Evolutionary conservation across 2,329 filamentous ascomycete genomes (phyloP).

Genomic region (Fusarium graminum): DNA sequence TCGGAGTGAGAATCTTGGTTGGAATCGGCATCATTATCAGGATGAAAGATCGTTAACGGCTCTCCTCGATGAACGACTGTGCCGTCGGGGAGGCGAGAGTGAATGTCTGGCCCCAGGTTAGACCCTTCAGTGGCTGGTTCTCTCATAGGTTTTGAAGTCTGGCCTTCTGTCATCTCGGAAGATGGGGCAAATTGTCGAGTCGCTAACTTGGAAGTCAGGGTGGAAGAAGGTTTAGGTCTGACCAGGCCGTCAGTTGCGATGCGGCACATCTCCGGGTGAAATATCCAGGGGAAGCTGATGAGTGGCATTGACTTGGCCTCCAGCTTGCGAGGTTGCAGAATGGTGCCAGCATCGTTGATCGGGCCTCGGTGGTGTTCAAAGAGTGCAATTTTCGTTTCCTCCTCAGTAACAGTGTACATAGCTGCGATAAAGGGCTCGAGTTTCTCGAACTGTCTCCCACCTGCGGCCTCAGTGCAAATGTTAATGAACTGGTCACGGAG

Average conservation of each 20-base stretch:
- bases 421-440: constrained; percentile 83
- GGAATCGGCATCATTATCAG: constrained; percentile 9
- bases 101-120: constrained; percentile 15
- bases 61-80: constrained; percentile 40
- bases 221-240: constrained; percentile 37
- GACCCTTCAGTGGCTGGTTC: constrained; percentile 2
- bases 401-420: constrained; percentile 86
- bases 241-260: constrained; percentile 45
- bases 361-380: constrained; percentile 55
- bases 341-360: constrained; percentile 53
- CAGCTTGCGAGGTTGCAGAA: constrained; percentile 35
- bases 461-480: constrained; percentile 74
- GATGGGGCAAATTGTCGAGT: background rate
- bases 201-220: constrained; percentile 27
- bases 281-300: constrained; percentile 96
- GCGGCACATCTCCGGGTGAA: constrained; percentile 69
- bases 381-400: constrained; percentile 74
- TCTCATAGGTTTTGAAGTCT: background rate
- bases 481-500: constrained; percentile 78
- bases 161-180: background rate
- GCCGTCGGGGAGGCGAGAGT: constrained; percentile 38
- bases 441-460: constrained; percentile 66
- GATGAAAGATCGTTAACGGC: constrained; percentile 35
- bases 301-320: constrained; percentile 74
- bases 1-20: background rate